These are phyloP conservation scores for Coniochaeta pulveracea DNA, from an alignment of 2,329 filamentous ascomycete genomes.

Conservation along the genomic window DNA sequence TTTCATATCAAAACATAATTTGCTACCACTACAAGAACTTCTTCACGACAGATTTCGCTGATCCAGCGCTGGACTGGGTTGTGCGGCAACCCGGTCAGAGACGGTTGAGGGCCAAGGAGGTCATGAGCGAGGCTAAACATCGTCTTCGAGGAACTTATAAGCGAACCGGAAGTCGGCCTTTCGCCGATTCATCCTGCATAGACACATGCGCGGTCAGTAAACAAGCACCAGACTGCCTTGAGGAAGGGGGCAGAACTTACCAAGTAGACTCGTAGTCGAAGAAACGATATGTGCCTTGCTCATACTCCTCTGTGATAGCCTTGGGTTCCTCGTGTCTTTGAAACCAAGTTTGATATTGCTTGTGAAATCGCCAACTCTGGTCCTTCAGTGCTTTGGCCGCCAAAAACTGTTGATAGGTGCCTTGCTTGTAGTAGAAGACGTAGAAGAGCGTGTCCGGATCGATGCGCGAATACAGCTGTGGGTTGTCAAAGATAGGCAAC, in stretches of 20 bases:
- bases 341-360: constrained; percentile 99
- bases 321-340: constrained; percentile 97
- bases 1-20: too few relatives aligned
- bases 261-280: constrained; percentile 99
- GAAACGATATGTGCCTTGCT: constrained; percentile 97
- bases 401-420: constrained; percentile 88
- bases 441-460: constrained; percentile 97
- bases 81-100: too few relatives aligned
- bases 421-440: constrained; percentile 97
- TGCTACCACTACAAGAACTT: too few relatives aligned
- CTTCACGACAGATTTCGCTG: too few relatives aligned
- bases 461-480: constrained; percentile 74
- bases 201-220: neutral
- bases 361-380: constrained; percentile 98
- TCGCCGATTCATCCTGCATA: constrained; percentile 87
- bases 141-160: constrained; percentile 95
- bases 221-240: neutral
- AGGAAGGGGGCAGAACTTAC: constrained; percentile 42
- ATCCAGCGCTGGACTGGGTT: too few relatives aligned
- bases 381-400: constrained; percentile 95
- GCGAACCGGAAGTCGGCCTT: constrained; percentile 98
- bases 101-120: too few relatives aligned
- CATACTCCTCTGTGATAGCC: constrained; percentile 95
- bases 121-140: too few relatives aligned
- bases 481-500: constrained; percentile 85